Percentiles rank a stretch among this genome's conserved stretches.
These are phyloP conservation scores for Globisporangium nunn DNA, from an alignment of 352 stramenopile species.

Conservation along the genomic window DNA sequence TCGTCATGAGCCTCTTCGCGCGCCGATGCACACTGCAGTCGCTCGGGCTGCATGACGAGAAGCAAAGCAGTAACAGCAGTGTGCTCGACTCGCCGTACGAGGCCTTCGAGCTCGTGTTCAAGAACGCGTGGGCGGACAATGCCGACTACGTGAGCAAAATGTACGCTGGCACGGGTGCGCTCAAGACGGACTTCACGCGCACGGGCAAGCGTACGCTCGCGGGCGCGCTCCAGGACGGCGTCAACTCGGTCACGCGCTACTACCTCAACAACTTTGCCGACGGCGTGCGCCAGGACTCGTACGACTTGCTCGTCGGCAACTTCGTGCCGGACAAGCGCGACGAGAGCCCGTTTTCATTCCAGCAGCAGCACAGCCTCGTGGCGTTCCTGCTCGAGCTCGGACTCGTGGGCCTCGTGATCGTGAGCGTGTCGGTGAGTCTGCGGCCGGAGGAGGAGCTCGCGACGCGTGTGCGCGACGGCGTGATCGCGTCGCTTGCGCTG, in stretches of 20 bases:
- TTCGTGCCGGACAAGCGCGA: conserved; percentile 67
- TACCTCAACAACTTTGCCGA: conserved; percentile 96
- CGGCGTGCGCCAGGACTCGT: conserved; percentile 89
- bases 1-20: conserved; percentile 94
- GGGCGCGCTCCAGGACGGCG: conserved; percentile 90
- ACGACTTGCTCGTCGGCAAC: conserved; percentile 87
- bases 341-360: conserved; percentile 74
- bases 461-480: conserved; percentile 54
- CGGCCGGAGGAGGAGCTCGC: conserved; percentile 44
- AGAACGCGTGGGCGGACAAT: conserved; percentile 93
- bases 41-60: conserved; percentile 35
- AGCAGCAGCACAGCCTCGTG: conserved; percentile 76
- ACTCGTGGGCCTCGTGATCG: conserved; percentile 37
- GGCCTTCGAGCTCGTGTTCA: conserved; percentile 68
- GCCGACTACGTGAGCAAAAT: conserved; percentile 91
- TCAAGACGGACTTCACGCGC: conserved; percentile 95
- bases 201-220: conserved; percentile 89
- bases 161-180: conserved; percentile 90
- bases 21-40: conserved; percentile 76
- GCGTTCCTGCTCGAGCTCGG: conserved; percentile 51
- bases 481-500: conserved; percentile 39
- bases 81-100: conserved; percentile 53
- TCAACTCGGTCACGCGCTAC: conserved; percentile 93
- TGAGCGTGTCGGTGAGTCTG: conserved; percentile 61
- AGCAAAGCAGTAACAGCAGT: conserved; percentile 4